phyloP scores from a whole-genome alignment of 768 basidiomycete genomes.

The Terana coerulea region DNA sequence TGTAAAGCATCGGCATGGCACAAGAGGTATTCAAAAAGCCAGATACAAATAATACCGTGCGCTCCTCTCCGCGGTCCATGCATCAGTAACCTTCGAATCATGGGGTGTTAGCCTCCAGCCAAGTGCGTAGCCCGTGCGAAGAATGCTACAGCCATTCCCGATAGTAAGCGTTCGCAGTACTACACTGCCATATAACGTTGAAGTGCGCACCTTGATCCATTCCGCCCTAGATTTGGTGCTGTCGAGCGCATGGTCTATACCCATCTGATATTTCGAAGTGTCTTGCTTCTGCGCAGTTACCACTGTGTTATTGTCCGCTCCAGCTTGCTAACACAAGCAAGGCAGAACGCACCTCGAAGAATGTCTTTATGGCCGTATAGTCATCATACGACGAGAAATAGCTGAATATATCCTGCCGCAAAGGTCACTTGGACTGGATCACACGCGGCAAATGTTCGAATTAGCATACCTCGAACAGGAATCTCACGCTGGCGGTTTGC shows the following conservation, averaged over 20 bases:
- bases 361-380: constrained; percentile 52
- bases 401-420: constrained; percentile 35
- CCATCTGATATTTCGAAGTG: constrained; percentile 61
- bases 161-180: no score
- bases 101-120: no score
- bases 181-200: background rate
- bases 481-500: no score
- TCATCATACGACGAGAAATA: constrained; percentile 67
- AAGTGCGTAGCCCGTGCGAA: no score
- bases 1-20: no score
- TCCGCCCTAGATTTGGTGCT: constrained; percentile 54
- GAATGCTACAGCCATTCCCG: no score
- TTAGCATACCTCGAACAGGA: no score
- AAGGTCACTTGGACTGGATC: constrained; percentile 11
- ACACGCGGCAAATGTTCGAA: background rate
- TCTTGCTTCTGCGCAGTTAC: constrained; percentile 49
- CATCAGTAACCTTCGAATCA: no score
- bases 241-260: constrained; percentile 66
- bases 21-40: no score
- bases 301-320: constrained; percentile 10
- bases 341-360: constrained; percentile 64
- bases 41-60: no score
- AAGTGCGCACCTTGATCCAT: constrained; percentile 55
- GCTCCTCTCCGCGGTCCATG: no score
- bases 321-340: constrained; percentile 7